Conservation (phyloP, 2,329 filamentous ascomycete genomes). For the Fusarium denticulatum region DNA sequence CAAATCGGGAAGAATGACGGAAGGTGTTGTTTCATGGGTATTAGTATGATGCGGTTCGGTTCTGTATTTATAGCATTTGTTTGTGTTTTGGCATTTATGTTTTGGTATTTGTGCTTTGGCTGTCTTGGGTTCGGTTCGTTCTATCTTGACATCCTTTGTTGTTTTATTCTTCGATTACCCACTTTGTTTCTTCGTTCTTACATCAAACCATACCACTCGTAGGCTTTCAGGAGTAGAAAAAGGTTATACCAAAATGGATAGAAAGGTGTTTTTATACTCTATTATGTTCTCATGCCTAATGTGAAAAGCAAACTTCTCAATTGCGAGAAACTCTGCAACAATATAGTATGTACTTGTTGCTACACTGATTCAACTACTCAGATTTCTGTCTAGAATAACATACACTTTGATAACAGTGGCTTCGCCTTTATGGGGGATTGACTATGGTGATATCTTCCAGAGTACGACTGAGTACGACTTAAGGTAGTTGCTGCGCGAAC, state of each 20-base stretch:
- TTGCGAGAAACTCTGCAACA: neutral
- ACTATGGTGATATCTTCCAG: neutral
- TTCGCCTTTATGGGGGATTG: neutral
- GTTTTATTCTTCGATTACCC: constrained; percentile 26
- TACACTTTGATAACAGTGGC: neutral
- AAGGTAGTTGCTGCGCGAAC: neutral
- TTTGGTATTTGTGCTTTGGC: neutral
- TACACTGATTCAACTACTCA: neutral
- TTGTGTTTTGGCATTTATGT: neutral
- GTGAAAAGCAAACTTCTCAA: neutral
- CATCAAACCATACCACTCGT: constrained; percentile 40
- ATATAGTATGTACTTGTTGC: neutral
- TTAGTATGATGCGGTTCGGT: constrained; percentile 18
- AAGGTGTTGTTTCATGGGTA: constrained; percentile 26
- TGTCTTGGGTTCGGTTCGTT: neutral
- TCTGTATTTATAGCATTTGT: constrained; percentile 36
- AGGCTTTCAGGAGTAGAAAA: constrained; percentile 43
- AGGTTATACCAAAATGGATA: constrained; percentile 46
- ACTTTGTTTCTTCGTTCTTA: constrained; percentile 27
- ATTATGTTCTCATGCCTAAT: neutral
- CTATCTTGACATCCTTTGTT: constrained; percentile 3
- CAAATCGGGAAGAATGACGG: constrained; percentile 20
- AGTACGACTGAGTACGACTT: neutral
- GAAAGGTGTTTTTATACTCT: constrained; percentile 37
- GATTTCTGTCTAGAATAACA: neutral